phyloP scores from a whole-genome alignment of 257 asterid genomes.

The Lithospermum erythrorhizon region DNA sequence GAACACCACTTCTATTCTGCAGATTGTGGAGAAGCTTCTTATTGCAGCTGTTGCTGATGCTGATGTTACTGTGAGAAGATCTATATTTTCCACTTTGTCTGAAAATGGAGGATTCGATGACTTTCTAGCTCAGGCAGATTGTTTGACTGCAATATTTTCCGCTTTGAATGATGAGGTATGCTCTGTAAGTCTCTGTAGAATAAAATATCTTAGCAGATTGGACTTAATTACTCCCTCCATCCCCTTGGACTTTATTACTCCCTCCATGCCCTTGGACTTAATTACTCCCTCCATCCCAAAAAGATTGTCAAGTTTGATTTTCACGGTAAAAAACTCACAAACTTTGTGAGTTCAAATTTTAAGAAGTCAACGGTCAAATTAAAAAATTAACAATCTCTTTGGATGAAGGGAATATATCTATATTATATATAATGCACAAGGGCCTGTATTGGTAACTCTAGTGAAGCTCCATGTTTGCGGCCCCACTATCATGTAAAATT shows the following conservation, averaged over 20 bases:
- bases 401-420: no score
- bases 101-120: slow-evolving; percentile 84
- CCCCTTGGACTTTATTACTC: slow-evolving; percentile 7
- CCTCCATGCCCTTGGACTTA: no score
- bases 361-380: no score
- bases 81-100: slow-evolving; percentile 72
- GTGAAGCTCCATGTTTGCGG: background rate
- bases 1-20: slow-evolving; percentile 16
- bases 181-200: background rate
- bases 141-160: slow-evolving; percentile 92
- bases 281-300: background rate
- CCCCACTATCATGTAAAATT: no score
- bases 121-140: slow-evolving; percentile 92
- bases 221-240: slow-evolving; percentile 2
- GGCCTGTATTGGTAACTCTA: background rate
- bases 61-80: slow-evolving; percentile 79
- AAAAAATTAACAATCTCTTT: no score
- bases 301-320: no score
- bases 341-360: no score
- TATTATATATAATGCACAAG: background rate
- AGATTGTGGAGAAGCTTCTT: slow-evolving; percentile 92
- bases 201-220: background rate
- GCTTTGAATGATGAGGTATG: slow-evolving; percentile 96
- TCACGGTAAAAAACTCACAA: no score
- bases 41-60: slow-evolving; percentile 95